Evolutionary conservation across 2,329 filamentous ascomycete species (phyloP).

Genomic region (Stachybotrys echinatus): DNA sequence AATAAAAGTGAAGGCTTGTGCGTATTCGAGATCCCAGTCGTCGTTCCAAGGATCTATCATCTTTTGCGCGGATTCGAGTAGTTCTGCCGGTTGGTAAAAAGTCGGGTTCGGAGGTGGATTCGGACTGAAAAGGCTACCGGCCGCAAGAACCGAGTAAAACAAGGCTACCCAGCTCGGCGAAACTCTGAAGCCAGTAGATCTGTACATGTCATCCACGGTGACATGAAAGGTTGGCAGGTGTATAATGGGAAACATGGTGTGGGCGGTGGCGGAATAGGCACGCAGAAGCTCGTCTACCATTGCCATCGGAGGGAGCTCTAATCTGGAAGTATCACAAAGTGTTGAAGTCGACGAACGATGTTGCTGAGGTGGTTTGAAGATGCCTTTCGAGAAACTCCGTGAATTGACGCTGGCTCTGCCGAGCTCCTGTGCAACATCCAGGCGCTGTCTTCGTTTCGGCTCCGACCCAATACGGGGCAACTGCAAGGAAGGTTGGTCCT

Average conservation of each 20-base stretch:
- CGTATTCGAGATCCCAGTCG: constrained; percentile 70
- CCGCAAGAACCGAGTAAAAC: constrained; percentile 78
- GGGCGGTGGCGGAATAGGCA: constrained; percentile 71
- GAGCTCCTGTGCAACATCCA: constrained; percentile 61
- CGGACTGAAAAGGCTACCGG: constrained; percentile 69
- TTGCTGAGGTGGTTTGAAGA: constrained; percentile 72
- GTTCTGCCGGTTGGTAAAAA: constrained; percentile 50
- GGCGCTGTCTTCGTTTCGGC: constrained; percentile 57
- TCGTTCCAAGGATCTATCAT: constrained; percentile 80
- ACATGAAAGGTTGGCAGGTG: constrained; percentile 82
- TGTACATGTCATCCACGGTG: constrained; percentile 73
- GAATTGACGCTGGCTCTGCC: constrained; percentile 68
- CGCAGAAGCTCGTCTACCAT: constrained; percentile 67
- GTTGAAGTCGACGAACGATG: constrained; percentile 50
- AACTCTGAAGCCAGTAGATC: constrained; percentile 51
- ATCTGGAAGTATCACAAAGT: constrained; percentile 47
- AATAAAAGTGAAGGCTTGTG: constrained; percentile 64
- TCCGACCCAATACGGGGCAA: constrained; percentile 63
- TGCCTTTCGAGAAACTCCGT: constrained; percentile 66
- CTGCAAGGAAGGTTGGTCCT: constrained; percentile 45
- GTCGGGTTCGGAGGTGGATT: constrained; percentile 48
- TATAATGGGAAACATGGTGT: constrained; percentile 76
- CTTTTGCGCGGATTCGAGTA: constrained; percentile 65
- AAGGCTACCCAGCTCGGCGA: constrained; percentile 70
- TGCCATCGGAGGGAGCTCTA: constrained; percentile 65